Evolutionary conservation across 2,329 filamentous ascomycete genomes (phyloP).

Genomic region (Microsporum ferrugineum): DNA sequence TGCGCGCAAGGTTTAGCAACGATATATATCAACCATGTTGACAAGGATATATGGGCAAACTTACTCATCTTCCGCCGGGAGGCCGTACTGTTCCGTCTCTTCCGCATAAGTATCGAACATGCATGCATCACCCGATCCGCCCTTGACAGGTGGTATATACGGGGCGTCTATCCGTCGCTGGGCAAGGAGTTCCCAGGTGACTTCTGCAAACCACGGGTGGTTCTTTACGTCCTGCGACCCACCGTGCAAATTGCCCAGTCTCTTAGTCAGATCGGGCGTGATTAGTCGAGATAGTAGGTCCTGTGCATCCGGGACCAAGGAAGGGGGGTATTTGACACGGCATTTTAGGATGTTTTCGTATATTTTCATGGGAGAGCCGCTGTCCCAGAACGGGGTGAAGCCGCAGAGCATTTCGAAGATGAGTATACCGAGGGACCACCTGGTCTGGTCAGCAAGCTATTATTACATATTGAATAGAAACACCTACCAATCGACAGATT

Average conservation of each 20-base stretch:
- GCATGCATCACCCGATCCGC: conserved; percentile 86
- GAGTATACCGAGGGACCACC: conserved; percentile 96
- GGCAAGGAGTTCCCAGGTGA: conserved; percentile 89
- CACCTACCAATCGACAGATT: conserved; percentile 91
- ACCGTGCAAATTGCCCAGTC: conserved; percentile 84
- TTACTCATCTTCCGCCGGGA: conserved; percentile 70
- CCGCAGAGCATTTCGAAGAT: conserved; percentile 99
- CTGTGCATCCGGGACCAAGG: conserved; percentile 88
- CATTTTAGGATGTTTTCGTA: conserved; percentile 98
- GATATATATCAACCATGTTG: not conserved
- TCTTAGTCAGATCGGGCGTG: conserved; percentile 87
- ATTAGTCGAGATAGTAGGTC: conserved; percentile 87
- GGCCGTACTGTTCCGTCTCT: conserved; percentile 85
- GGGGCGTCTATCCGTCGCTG: conserved; percentile 97
- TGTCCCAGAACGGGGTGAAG: conserved; percentile 98
- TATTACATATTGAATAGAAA: conserved; percentile 6
- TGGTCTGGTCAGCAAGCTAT: conserved; percentile 28
- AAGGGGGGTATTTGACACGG: conserved; percentile 90
- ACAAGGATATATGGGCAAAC: conserved; percentile 33
- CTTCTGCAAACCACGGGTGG: conserved; percentile 92
- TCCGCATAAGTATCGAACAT: conserved; percentile 98
- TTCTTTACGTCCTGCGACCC: conserved; percentile 88
- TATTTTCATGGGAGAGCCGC: conserved; percentile 82
- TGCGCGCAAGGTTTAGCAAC: conserved; percentile 25
- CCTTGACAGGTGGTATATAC: conserved; percentile 90